Base-by-base conservation (phyloP, 495 filamentous ascomycete genomes). In the Neurospora sp. region DNA sequence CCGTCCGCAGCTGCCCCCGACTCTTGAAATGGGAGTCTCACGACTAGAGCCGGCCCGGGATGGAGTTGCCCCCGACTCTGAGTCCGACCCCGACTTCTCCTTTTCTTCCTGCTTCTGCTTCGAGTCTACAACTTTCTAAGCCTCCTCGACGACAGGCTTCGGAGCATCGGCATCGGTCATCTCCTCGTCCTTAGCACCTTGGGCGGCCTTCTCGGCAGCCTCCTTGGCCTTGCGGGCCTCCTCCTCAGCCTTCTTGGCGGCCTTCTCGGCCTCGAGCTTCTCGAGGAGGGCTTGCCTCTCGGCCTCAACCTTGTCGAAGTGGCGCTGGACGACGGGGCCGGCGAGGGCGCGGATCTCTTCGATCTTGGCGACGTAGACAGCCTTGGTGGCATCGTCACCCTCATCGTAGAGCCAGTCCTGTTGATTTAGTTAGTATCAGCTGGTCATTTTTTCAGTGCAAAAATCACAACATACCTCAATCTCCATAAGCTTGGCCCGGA, bases 321-420 rank as follows among this genome's bases (percentile, higher is more conserved):
- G 94, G 73, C 94, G 91, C 85, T 97, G 94, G 70, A 94, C 90
- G 82, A 99, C 92, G 74, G 96, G 96, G 20, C 94, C 95, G 69
- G 93, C 91, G 72, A 96, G 86, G 77, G 93, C 90, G 78, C 93
- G 92, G 82, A 99, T 94, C 81, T 99, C 96, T 73, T 98, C 95
- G 83, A 95, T 92, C 88, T 98, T 98, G 79, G 92, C 87, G 70
- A 94, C 87, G 84, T 99, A 99, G 75, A 94, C 84, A 46, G 92
- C 93, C 87, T 97, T 97, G 78, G 93, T 94, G 79, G 94, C 88
- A 81, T 98, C 96, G 73, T 98, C 94, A 76, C 96, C 96, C 38
- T 98, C 96, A 76, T 97, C 94, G 84, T 99, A 98, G 71, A 99
- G 90, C 96, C 96, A 99, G 77, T 98, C 94, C 94, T 98, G 76